Evolutionary conservation across 2,329 filamentous ascomycete species (phyloP), one percentile per base, ranked within the genome.

Genomic region (Aspergillus jensenii): DNA sequence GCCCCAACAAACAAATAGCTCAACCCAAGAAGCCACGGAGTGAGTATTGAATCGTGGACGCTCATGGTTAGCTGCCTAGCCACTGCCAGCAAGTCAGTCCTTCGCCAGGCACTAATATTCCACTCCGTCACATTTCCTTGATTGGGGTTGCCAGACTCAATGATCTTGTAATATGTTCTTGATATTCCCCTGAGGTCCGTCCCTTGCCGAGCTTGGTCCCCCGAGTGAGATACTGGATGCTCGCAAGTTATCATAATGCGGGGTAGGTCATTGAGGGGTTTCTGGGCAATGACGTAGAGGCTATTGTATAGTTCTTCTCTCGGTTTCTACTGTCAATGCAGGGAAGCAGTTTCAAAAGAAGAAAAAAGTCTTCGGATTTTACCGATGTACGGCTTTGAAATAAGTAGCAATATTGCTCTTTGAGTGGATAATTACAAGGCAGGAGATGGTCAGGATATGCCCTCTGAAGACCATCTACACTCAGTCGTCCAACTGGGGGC

Each of bases 281-380:
- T 31, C 31, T 45, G 52, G 33, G 44, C 35, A 48, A 48, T 55
- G 52, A 55, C 52, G 52, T 55, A 48, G 33, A 15, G 21, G 21
- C n/a, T 14, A 37, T n/a, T n/a, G 15, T 37, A 37, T 37, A 37
- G 5, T 37, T 37, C 35, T 37, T 37, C 35, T n/a, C 6, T n/a
- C 35, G 14, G 14, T 3, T 37, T 37, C 15, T 5, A 37, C 12
- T 5, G 35, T n/a, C 35, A n/a, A 37, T n/a, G 15, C 35, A 15
- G 15, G 12, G 1, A 37, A 7, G 15, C 4, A n/a, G 15, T 37
- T n/a, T 31, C 27, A 31, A 31, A 8, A 31, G 27, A 11, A 8
- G 27, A 31, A 31, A 31, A 31, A 8, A 31, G 3, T 8, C 8
- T 8, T 31, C 27, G 8, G 9, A 3, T 31, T 8, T 31, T 31